Base-by-base conservation (phyloP, 129 eudicot genomes). In the Lactuca saligna region DNA sequence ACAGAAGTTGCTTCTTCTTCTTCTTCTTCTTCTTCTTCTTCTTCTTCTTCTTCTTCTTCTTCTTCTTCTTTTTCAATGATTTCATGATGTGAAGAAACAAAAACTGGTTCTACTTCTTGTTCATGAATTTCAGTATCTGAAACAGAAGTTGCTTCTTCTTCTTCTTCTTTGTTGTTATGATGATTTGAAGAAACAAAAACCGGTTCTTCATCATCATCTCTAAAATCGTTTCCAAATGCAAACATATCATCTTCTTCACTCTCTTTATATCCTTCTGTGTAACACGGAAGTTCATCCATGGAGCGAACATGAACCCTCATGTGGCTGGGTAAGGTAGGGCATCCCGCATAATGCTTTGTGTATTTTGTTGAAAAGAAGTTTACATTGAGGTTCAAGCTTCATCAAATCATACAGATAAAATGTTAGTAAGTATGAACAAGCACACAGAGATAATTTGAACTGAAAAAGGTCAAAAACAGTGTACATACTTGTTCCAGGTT, bases 271-370 rank as follows among this genome's bases (percentile, higher is more conserved):
- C 64, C 75, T 61, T 61, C 70, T 50, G 84, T 76, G 62, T 93
- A 84, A 75, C 91, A 89, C 6, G 95, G 95, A 68, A 93, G 87
- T 48, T 93, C 92, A 64, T 93, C 95, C 87, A 89, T 84, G 57
- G 96, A 72, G 71, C 88, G 70, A 42, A 86, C 56, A 42, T 85
- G 82, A 61, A 86, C 83, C 82, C 71, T 71, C 95, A 89, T 93
- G 38, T 89, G 96, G 70, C 31, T 57, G 35, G 98, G 97, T 65
- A 89, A 73, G 20, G 63, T 69, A 8, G 97, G 98, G 54, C 97
- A 93, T 38, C 91, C 88, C 11, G 91, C 86, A 35, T 78, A 75
- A 48, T 84, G 87, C 35, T 57, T 82, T 76, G 81, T 82, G 84
- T 91, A 87, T 71, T 83, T 85, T 14, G 97, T 91, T 13, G 97